Evolutionary conservation across 371 early-diverging fungal species (phyloP), one percentile per base, ranked within the genome.

Genomic region (Choanephora cucurbitarum): DNA sequence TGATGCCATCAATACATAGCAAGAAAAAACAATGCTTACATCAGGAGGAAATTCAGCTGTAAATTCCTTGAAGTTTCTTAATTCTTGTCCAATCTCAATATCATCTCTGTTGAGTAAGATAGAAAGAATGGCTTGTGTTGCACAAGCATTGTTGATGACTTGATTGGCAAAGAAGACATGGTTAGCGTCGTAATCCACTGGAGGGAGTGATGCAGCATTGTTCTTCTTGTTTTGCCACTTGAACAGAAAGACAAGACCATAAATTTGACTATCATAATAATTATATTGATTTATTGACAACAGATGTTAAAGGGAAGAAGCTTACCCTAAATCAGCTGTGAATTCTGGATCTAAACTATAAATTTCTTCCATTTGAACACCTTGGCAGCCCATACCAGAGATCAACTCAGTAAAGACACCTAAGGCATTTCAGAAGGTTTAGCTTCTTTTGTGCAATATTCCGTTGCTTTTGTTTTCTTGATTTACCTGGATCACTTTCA

Each of bases 361-460:
- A 0, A 93, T 76, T 58, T 94, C 93, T 51, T 92, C 92, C 0
- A 91, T 90, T 54, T 91, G 90, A 22, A 90, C 81, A 22, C 91
- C 93, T 43, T 75, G 67, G 19, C 89, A 91, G 10, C 97, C 94
- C 79, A 96, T 85, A 48, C 83, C 84, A 15, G 77, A 72, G 55
- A 94, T 92, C 44, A 96, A 77, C 64, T 94, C 94, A 5, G 94
- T 93, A 58, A 96, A 96, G 14, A 96, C 93, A 59, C 90, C 93
- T 88, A 59, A n/a, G n/a, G n/a, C n/a, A n/a, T n/a, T n/a, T n/a
- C n/a, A n/a, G n/a, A n/a, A n/a, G n/a, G n/a, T n/a, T n/a, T n/a
- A n/a, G n/a, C n/a, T n/a, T n/a, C n/a, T n/a, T n/a, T n/a, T n/a
- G n/a, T n/a, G n/a, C n/a, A n/a, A n/a, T n/a, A n/a, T n/a, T n/a